Evolutionary conservation across 345 rosid species (phyloP).

Genomic region (Moricandia arvensis): DNA sequence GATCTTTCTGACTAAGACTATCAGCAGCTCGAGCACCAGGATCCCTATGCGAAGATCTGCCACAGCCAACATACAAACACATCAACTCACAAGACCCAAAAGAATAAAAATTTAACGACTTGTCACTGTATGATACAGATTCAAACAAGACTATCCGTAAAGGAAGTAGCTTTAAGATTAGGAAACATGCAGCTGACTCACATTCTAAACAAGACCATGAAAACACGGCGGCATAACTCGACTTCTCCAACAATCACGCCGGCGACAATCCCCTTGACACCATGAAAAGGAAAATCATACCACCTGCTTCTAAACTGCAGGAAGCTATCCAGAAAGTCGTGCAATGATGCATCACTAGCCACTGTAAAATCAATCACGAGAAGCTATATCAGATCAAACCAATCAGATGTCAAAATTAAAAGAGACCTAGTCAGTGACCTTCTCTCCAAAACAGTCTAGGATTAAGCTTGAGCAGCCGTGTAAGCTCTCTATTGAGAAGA

Average conservation of each 20-base stretch:
- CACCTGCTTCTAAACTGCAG: constrained; percentile 82
- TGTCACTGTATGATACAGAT: not conserved
- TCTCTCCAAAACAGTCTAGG: constrained; percentile 88
- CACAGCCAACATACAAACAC: constrained; percentile 12
- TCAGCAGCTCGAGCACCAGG: constrained; percentile 76
- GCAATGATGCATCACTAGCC: constrained; percentile 77
- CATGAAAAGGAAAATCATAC: constrained; percentile 92
- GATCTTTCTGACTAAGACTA: constrained; percentile 68
- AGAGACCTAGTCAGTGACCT: constrained; percentile 38
- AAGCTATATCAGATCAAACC: not conserved
- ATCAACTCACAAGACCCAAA: constrained; percentile 16
- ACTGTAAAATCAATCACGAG: constrained; percentile 40
- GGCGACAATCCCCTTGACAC: constrained; percentile 80
- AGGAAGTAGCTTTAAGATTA: too few species aligned
- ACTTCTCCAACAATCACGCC: constrained; percentile 85
- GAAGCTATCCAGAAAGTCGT: constrained; percentile 75
- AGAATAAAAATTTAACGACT: not conserved
- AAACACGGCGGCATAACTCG: constrained; percentile 76
- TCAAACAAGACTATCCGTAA: not conserved
- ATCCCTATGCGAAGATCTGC: constrained; percentile 87
- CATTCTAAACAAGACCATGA: constrained; percentile 90
- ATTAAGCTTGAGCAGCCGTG: constrained; percentile 71
- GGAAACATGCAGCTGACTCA: constrained; percentile 39
- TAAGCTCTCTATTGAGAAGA: constrained; percentile 78
- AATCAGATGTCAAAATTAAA: too few species aligned